Conservation (phyloP, 495 filamentous ascomycete species). For the Neurospora sp. region DNA sequence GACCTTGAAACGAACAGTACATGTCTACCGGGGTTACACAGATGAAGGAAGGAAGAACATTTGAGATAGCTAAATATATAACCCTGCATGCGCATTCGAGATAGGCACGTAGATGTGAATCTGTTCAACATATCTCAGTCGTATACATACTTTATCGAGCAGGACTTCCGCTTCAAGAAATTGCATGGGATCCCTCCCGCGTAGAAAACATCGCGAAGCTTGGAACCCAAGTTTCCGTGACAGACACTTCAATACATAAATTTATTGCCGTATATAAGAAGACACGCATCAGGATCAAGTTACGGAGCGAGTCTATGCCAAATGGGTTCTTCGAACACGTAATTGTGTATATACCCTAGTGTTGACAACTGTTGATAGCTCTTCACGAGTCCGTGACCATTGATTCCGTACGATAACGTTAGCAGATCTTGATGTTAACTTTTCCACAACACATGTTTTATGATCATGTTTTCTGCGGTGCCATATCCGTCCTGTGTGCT, state of each 20-base stretch:
- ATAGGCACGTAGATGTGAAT: background rate
- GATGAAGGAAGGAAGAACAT: background rate
- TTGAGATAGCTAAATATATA: too few species aligned
- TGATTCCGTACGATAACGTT: background rate
- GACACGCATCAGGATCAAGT: background rate
- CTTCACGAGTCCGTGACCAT: background rate
- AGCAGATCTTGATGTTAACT: background rate
- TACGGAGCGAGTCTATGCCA: background rate
- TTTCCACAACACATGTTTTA: background rate
- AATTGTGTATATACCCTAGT: background rate
- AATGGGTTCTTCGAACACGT: background rate
- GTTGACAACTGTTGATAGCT: background rate
- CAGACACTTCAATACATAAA: background rate
- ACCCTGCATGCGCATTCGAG: too few species aligned
- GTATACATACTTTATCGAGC: background rate
- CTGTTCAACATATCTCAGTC: background rate
- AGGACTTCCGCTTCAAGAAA: background rate
- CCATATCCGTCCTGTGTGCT: background rate
- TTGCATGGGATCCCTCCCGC: background rate
- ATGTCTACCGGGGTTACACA: background rate
- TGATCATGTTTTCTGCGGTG: background rate
- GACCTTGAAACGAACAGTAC: background rate
- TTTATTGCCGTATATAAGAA: background rate
- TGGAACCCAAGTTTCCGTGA: background rate
- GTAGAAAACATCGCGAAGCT: background rate